A percentile compares a stretch with the other conserved stretches of the same genome.
These are phyloP conservation scores for Fomitopsis serialis DNA, from an alignment of 768 basidiomycete species.

Conservation along the genomic window DNA sequence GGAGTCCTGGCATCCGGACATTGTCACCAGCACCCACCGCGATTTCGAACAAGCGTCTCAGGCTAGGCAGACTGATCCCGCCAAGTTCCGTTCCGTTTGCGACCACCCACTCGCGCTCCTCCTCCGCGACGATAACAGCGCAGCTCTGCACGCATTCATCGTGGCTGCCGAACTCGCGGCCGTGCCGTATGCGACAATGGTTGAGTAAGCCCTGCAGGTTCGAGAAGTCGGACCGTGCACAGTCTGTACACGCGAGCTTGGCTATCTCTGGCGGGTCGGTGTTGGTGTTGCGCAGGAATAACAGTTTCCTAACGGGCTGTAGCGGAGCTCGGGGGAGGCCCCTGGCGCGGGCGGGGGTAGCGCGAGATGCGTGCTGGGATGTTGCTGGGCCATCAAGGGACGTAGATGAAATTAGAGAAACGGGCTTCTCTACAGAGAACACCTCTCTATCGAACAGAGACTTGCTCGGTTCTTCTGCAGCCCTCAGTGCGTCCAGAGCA, in stretches of 20 bases:
- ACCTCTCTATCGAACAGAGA: conserved; percentile 31
- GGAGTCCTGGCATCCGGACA: conserved; percentile 9
- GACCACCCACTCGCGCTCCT: conserved; percentile 28
- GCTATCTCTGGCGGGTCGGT: conserved; percentile 27
- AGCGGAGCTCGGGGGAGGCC: conserved; percentile 10
- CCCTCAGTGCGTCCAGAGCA: conserved; percentile 38
- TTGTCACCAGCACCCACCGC: conserved; percentile 35
- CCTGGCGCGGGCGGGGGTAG: conserved; percentile 14
- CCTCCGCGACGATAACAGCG: conserved; percentile 32
- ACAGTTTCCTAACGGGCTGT: conserved; percentile 26
- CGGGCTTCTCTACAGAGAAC: conserved; percentile 15
- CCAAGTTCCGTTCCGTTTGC: conserved; percentile 34
- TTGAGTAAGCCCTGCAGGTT: conserved; percentile 48
- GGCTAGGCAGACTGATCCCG: conserved; percentile 38
- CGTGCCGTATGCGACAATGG: conserved; percentile 45
- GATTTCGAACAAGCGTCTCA: conserved; percentile 43
- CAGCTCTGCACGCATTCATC: conserved; percentile 46
- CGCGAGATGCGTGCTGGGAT: not conserved
- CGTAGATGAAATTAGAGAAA: conserved; percentile 14
- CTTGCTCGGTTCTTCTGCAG: conserved; percentile 33
- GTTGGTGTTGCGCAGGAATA: conserved; percentile 34
- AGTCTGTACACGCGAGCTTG: conserved; percentile 38
- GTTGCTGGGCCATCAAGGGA: not conserved
- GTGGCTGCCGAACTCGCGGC: conserved; percentile 43
- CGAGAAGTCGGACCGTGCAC: conserved; percentile 41